Evolutionary conservation across 768 basidiomycete species (phyloP).

Genomic region (Russula sp.): DNA sequence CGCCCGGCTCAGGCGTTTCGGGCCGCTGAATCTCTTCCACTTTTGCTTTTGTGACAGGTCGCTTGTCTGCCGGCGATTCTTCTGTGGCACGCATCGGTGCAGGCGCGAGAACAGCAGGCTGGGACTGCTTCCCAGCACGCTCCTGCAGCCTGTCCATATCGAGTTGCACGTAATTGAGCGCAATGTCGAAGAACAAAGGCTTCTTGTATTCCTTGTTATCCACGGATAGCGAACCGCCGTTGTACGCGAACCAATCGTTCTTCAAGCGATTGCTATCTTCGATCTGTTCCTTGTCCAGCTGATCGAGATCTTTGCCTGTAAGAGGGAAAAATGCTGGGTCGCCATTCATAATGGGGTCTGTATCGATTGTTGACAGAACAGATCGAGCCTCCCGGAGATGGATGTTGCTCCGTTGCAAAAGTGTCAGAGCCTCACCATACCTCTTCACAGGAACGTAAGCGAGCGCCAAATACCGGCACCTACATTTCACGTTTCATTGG

Average conservation of each 20-base stretch:
- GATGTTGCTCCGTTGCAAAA: slow-evolving; percentile 65
- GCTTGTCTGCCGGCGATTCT: slow-evolving; percentile 39
- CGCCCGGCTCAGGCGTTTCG: slow-evolving; percentile 44
- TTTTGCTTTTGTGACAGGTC: slow-evolving; percentile 46
- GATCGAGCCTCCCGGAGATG: slow-evolving; percentile 69
- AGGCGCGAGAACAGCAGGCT: slow-evolving; percentile 26
- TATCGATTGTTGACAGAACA: slow-evolving; percentile 41
- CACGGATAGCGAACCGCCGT: slow-evolving; percentile 50
- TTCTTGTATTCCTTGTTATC: slow-evolving; percentile 59
- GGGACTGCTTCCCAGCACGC: slow-evolving; percentile 57
- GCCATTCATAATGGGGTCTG: slow-evolving; percentile 41
- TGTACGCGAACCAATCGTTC: slow-evolving; percentile 72
- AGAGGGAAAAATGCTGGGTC: slow-evolving; percentile 54
- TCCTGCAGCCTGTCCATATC: slow-evolving; percentile 74
- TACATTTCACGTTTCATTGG: slow-evolving; percentile 26
- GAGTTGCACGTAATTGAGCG: slow-evolving; percentile 84
- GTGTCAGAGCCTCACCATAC: slow-evolving; percentile 65
- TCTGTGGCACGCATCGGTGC: slow-evolving; percentile 25
- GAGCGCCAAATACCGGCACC: slow-evolving; percentile 71
- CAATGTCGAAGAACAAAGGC: slow-evolving; percentile 90
- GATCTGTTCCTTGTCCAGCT: slow-evolving; percentile 48
- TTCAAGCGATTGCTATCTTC: slow-evolving; percentile 49
- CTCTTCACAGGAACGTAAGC: slow-evolving; percentile 66
- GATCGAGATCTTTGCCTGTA: slow-evolving; percentile 35
- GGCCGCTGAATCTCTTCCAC: slow-evolving; percentile 47